These are phyloP conservation scores for Trichoderma aggressivum DNA, from an alignment of 2,329 filamentous ascomycete species.

Conservation along the genomic window DNA sequence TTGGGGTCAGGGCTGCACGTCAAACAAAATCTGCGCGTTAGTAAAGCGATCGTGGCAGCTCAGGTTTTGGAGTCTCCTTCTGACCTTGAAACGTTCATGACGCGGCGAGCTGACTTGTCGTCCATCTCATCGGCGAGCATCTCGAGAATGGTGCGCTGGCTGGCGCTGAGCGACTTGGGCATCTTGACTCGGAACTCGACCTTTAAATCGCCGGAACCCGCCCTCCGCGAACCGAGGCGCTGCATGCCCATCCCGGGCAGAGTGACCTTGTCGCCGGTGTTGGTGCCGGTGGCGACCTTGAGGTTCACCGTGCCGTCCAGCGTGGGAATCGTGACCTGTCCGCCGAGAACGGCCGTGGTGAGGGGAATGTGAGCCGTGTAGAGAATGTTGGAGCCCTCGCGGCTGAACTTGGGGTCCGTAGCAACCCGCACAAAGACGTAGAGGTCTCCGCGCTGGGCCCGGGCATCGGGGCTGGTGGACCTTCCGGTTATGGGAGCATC, in stretches of 20 bases:
- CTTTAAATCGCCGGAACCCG: constrained; percentile 73
- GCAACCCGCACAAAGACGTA: constrained; percentile 88
- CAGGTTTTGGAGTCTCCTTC: constrained; percentile 13
- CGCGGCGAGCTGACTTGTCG: constrained; percentile 84
- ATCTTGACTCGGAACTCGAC: constrained; percentile 94
- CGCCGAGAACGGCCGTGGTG: constrained; percentile 88
- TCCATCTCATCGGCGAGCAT: constrained; percentile 96
- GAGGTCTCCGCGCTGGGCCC: constrained; percentile 76
- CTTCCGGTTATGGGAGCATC: constrained; percentile 79
- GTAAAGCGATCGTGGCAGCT: not conserved
- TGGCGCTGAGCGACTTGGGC: constrained; percentile 89
- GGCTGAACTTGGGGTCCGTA: constrained; percentile 85
- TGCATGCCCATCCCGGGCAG: constrained; percentile 92
- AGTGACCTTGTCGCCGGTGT: constrained; percentile 87
- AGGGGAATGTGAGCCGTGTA: constrained; percentile 90
- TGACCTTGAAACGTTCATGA: constrained; percentile 71
- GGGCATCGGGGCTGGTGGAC: constrained; percentile 58
- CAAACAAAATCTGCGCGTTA: not conserved
- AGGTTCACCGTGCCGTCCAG: constrained; percentile 87
- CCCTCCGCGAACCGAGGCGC: constrained; percentile 66
- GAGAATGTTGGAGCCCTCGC: constrained; percentile 82
- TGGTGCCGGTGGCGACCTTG: constrained; percentile 86
- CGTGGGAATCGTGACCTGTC: constrained; percentile 85
- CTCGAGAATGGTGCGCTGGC: constrained; percentile 89
- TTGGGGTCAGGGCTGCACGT: constrained; percentile 21